Evolutionary conservation across 768 basidiomycete genomes (phyloP), one percentile per base, ranked within the genome.

Genomic region (Hebeloma cylindrosporum): DNA sequence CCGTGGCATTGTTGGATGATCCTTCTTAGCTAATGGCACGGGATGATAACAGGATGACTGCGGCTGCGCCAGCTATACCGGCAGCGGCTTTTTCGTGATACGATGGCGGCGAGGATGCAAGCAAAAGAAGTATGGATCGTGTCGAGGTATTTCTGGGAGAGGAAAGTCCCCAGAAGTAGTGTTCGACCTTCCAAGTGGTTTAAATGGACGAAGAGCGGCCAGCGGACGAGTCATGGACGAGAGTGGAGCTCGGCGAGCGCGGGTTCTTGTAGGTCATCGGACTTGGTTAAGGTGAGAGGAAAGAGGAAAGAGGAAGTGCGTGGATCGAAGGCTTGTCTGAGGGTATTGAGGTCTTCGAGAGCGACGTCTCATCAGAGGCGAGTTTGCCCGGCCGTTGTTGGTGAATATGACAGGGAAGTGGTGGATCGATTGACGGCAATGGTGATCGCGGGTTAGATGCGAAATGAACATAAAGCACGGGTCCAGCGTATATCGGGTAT

Each of bases 141-240:
- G 72, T 97, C 96, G 64, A 99, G 87, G 74, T 97, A 98, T 1
- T 89, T 88, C 1, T 94, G 94, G 14, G 88, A 79, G 61, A 98
- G 85, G 84, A 97, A 99, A 1, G 90, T 92, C 61, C 98, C 96
- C 55, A 99, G 85, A 45, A 98, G 83, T 13, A 91, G 81, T 0
- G 88, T 89, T 30, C 93, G 84, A 20, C 92, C 93, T 56, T 93
- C 82, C 0, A 84, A 83, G 67, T 97, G 91, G 71, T 96, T 97
- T 75, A 93, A 99, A 72, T 95, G 98, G 44, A 97, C 93, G 65
- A 97, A 98, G 37, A 99, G 82, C 1, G 88, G 90, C 96, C 95
- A 99, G 69, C 98, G 96, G 5, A 91, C 82, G 48, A 95, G 79
- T 93, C 95, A 97, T 14, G 93, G 91, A 47, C 96, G 82, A 2